Base-by-base conservation (phyloP, 805 yeast genomes). In the Limtongia smithiae region DNA sequence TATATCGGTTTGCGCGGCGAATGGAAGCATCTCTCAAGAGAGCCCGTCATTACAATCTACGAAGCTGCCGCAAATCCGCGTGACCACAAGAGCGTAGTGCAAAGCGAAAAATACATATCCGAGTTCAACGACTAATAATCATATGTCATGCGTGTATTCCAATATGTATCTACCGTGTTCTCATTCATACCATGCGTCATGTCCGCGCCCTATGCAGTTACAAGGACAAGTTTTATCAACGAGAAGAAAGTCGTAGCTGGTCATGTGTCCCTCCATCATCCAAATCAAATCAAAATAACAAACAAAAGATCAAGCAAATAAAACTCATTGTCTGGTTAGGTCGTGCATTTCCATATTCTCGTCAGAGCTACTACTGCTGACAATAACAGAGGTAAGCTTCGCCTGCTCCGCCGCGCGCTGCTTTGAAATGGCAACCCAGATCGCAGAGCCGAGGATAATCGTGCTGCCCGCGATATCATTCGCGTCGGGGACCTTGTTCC, bases 61-160 rank as follows among this genome's bases (percentile, higher is more conserved):
- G 97, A 91, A 67, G 78, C 89, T 47, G 94, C 96, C 0, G 93
- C 97, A 2, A 90, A 90, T 64, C 96, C 96, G 0, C 79, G 83
- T 1, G 97, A 90, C 64, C 97, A 91, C 65, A 80, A 75, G 57
- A 73, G 67, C 41, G 20, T 51, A 7, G 55, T 51, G n/a, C 46
- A 43, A 4, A 46, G 37, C 9, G 61, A 55, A 15, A 34, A 24
- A 6, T 42, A 37, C 15, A 46, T 50, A 20, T 31, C 54, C 4
- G 51, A 50, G 22, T 48, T 24, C 12, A 32, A 28, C 8, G 9
- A 27, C 20, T 28, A 2, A 31, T n/a, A n/a, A n/a, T n/a, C n/a
- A n/a, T n/a, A n/a, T n/a, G n/a, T n/a, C n/a, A n/a, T n/a, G n/a
- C n/a, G n/a, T n/a, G n/a, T n/a, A n/a, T n/a, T n/a, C n/a, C n/a